Percentiles rank a stretch among this genome's conserved stretches.
These are phyloP conservation scores for Skeletonema tropicum DNA, from an alignment of 108 stramenopile genomes.

Conservation along the genomic window DNA sequence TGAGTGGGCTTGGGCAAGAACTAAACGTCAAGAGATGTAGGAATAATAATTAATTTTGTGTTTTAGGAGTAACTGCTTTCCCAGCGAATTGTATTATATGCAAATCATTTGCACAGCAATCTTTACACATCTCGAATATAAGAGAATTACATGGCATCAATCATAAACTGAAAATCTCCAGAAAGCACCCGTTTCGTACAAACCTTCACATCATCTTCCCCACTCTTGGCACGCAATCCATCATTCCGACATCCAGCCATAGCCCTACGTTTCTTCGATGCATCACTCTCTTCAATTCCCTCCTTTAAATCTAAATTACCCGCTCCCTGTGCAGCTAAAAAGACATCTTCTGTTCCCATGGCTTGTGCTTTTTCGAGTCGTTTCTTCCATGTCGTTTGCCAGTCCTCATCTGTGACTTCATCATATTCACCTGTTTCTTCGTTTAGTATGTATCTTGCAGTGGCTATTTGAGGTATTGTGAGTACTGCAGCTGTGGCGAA, in stretches of 20 bases:
- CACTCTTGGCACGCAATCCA: constrained; percentile 27
- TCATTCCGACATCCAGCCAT: constrained; percentile 60
- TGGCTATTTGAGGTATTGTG: constrained; percentile 17
- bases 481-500: constrained; percentile 4
- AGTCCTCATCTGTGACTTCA: constrained; percentile 56
- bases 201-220: constrained; percentile 35
- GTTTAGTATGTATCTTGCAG: constrained; percentile 53
- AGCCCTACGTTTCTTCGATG: constrained; percentile 61
- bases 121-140: not conserved
- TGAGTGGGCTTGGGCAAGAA: too few relatives aligned
- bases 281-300: constrained; percentile 45
- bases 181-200: constrained; percentile 55
- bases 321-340: constrained; percentile 62
- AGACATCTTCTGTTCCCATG: constrained; percentile 59
- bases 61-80: too few relatives aligned
- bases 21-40: too few relatives aligned
- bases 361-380: constrained; percentile 56
- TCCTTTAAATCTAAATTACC: constrained; percentile 57
- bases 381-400: constrained; percentile 66
- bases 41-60: too few relatives aligned
- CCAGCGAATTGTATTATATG: too few relatives aligned
- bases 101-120: too few relatives aligned
- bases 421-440: constrained; percentile 73
- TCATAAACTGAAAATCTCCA: constrained; percentile 61
- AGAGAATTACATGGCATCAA: constrained; percentile 44